Base-by-base conservation (phyloP, 768 basidiomycete genomes). In the Mycena leptocephala region DNA sequence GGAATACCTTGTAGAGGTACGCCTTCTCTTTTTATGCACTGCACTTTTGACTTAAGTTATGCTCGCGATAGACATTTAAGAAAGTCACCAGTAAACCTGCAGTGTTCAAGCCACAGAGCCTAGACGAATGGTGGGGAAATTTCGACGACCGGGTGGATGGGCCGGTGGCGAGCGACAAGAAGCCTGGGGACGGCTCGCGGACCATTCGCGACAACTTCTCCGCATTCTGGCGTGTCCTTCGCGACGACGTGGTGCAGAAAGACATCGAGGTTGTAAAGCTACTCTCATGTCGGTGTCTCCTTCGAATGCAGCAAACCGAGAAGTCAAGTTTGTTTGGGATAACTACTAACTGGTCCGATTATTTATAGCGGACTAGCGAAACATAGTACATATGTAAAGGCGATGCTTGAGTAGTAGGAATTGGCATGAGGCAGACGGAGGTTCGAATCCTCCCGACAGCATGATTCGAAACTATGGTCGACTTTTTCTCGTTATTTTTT, bases 1-100 rank as follows among this genome's bases (percentile, higher is more conserved):
- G 84, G 83, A 86, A 30, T 80, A 85, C 55, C 83, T 87, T 68
- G 83, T 83, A 28, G 78, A 84, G 63, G 76, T 68, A 26, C 55
- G 37, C 33, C 2, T 37, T n/a, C n/a, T 16, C 28, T 43, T 3
- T 14, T 20, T 22, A n/a, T n/a, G 20, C 9, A 6, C n/a, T n/a
- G 33, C 10, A 37, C 6, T 37, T 37, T 37, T 41, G 3, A 24
- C 16, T 18, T n/a, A n/a, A n/a, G n/a, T n/a, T 10, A 28, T 28
- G 20, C 1, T 11, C 18, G 4, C 5, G 8, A 28, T 55, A 76
- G 75, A 72, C 76, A 2, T 76, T 76, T 71, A 76, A 58, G 16
- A 76, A 76, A 41, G 76, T 76, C 26, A 76, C 76, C 32, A 71
- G 70, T 5, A 76, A 68, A n/a, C 65, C 70, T 3, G 70, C 76